A percentile compares a stretch with the other conserved stretches of the same genome.
Conservation (phyloP, 2,329 filamentous ascomycete species). For the Leptographium lundbergii region DNA sequence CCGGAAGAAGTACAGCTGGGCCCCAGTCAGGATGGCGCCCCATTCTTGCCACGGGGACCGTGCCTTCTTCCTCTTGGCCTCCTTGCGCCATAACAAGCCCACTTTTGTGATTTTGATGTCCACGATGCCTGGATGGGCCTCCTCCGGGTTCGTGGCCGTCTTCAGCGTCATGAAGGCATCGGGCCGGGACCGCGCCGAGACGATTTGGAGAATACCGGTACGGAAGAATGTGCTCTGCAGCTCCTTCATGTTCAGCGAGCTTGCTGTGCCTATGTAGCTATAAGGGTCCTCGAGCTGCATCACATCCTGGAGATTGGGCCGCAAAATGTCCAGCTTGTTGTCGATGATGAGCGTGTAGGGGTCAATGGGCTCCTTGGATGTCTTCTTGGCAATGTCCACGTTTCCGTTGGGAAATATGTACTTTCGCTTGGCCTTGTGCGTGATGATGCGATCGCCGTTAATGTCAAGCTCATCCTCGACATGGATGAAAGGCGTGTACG, state of each 20-base stretch:
- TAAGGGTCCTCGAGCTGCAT: constrained; percentile 90
- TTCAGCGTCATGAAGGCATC: constrained; percentile 91
- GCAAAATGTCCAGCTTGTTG: constrained; percentile 66
- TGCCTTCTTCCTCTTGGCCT: constrained; percentile 83
- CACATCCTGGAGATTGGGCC: constrained; percentile 81
- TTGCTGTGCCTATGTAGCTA: constrained; percentile 66
- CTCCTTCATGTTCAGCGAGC: constrained; percentile 65
- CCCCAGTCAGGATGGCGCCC: constrained; percentile 93
- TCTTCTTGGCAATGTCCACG: constrained; percentile 50
- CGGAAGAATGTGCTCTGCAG: constrained; percentile 83
- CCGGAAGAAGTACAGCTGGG: constrained; percentile 91
- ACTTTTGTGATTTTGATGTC: constrained; percentile 98
- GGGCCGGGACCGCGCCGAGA: constrained; percentile 83
- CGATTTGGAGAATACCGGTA: constrained; percentile 85
- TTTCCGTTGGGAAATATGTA: constrained; percentile 54
- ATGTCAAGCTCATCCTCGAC: constrained; percentile 84
- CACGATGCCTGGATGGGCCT: constrained; percentile 83
- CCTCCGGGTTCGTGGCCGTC: constrained; percentile 70
- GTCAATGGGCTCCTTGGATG: constrained; percentile 75
- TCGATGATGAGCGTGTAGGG: constrained; percentile 93
- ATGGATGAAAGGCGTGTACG: constrained; percentile 95
- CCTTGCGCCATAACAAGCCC: constrained; percentile 87
- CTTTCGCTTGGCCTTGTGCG: constrained; percentile 59
- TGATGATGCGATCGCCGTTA: constrained; percentile 59
- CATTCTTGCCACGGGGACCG: constrained; percentile 98